Evolutionary conservation across 2,329 filamentous ascomycete genomes (phyloP).

Genomic region (Scedosporium boydii): DNA sequence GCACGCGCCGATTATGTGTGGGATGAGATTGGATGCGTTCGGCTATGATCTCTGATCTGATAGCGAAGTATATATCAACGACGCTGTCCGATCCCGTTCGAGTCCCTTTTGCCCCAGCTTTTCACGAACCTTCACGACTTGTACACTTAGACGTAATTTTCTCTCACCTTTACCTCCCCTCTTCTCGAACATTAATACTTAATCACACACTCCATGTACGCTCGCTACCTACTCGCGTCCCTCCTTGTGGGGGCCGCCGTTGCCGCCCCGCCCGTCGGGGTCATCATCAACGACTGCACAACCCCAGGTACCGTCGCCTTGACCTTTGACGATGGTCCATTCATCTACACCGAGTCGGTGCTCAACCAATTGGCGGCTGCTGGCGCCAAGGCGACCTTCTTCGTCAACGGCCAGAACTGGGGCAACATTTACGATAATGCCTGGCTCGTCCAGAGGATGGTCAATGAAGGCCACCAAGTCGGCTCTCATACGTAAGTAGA

Average conservation of each 20-base stretch:
- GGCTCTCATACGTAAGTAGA: constrained; percentile 36
- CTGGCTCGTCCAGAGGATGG: constrained; percentile 30
- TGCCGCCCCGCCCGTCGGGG: background rate
- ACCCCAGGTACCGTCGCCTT: constrained; percentile 28
- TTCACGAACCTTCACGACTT: background rate
- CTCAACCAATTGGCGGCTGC: constrained; percentile 25
- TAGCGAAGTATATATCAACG: background rate
- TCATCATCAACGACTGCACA: constrained; percentile 15
- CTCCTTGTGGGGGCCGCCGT: background rate
- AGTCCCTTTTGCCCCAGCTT: background rate
- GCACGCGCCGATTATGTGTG: background rate
- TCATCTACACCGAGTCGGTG: constrained; percentile 28
- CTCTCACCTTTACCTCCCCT: background rate
- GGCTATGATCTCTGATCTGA: background rate
- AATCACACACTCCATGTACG: background rate
- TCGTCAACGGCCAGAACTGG: constrained; percentile 23
- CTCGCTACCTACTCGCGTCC: background rate
- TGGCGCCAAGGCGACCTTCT: constrained; percentile 27
- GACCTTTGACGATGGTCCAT: constrained; percentile 39
- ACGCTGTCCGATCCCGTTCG: background rate
- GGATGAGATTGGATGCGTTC: background rate
- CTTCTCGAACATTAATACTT: background rate
- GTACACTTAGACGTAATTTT: no score
- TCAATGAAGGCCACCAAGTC: constrained; percentile 48
- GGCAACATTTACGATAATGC: constrained; percentile 16